These are phyloP conservation scores for Kalmusia sp. DNA, from an alignment of 2,329 filamentous ascomycete species.

Conservation along the genomic window DNA sequence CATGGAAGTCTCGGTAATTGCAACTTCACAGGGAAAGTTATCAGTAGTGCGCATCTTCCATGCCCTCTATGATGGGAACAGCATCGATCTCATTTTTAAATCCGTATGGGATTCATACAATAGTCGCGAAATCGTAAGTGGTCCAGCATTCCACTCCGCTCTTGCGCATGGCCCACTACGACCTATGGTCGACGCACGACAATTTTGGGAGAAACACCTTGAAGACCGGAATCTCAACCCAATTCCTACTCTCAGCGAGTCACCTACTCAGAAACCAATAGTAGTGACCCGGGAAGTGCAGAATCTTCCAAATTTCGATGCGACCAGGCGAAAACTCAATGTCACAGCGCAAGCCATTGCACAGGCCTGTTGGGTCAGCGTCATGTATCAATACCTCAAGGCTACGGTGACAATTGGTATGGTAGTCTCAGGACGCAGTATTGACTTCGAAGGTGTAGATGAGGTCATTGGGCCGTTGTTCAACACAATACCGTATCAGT, in stretches of 20 bases:
- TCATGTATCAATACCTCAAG: slow-evolving; percentile 61
- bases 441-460: slow-evolving; percentile 71
- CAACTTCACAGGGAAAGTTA: slow-evolving; percentile 34
- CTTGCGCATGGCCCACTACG: slow-evolving; percentile 74
- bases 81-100: slow-evolving; percentile 72
- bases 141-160: slow-evolving; percentile 68
- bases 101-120: slow-evolving; percentile 63
- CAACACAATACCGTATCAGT: slow-evolving; percentile 82
- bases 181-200: slow-evolving; percentile 53
- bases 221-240: slow-evolving; percentile 36
- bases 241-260: slow-evolving; percentile 34
- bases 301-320: slow-evolving; percentile 55
- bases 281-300: slow-evolving; percentile 43
- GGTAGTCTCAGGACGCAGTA: slow-evolving; percentile 77
- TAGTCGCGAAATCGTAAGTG: slow-evolving; percentile 24
- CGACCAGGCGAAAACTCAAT: slow-evolving; percentile 64
- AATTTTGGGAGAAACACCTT: slow-evolving; percentile 74
- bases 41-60: slow-evolving; percentile 80
- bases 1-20: slow-evolving; percentile 58
- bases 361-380: slow-evolving; percentile 75
- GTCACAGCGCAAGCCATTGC: slow-evolving; percentile 82
- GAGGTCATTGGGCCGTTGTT: slow-evolving; percentile 81
- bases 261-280: slow-evolving; percentile 27
- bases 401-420: slow-evolving; percentile 69
- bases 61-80: slow-evolving; percentile 84